Conservation (phyloP, 2,329 filamentous ascomycete species). For the Phialophora verrucosa region DNA sequence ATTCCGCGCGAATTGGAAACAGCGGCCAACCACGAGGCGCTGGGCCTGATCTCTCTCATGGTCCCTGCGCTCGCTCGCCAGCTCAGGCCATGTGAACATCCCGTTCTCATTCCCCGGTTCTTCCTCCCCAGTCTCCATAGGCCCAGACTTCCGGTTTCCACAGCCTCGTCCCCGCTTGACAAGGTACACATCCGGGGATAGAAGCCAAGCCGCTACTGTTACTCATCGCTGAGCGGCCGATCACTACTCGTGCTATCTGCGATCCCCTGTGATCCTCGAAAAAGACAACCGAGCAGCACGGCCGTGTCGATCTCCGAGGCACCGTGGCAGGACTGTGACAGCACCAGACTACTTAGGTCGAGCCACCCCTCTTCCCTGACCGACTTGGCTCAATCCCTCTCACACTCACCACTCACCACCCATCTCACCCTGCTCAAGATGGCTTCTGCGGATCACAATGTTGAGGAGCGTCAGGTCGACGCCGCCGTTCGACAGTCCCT, state of each 20-base stretch:
- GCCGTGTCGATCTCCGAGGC: background rate
- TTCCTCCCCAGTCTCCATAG: background rate
- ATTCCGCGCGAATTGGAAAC: background rate
- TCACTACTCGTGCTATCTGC: background rate
- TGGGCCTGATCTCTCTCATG: too few species aligned
- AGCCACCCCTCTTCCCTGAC: constrained; percentile 1
- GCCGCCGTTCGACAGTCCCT: constrained; percentile 22
- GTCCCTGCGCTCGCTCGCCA: background rate
- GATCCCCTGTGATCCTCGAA: background rate
- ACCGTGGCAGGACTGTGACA: constrained; percentile 6
- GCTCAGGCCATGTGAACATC: background rate
- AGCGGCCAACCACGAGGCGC: too few species aligned
- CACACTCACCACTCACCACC: constrained; percentile 1
- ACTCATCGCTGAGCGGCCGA: constrained; percentile 1
- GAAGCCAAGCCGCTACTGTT: constrained; percentile 4
- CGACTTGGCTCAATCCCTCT: background rate
- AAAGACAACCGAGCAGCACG: background rate
- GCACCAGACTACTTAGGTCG: constrained; percentile 11
- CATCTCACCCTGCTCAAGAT: constrained; percentile 10
- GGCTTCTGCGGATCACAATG: constrained; percentile 26
- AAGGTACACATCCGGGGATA: constrained; percentile 1
- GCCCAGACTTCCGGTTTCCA: background rate
- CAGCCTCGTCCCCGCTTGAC: constrained; percentile 6
- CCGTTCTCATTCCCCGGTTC: background rate
- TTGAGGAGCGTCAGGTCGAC: constrained; percentile 27